Evolutionary conservation across 192 early-diverging fungal species (phyloP), one percentile per base, ranked within the genome.

Genomic region (Coemansia sp.): DNA sequence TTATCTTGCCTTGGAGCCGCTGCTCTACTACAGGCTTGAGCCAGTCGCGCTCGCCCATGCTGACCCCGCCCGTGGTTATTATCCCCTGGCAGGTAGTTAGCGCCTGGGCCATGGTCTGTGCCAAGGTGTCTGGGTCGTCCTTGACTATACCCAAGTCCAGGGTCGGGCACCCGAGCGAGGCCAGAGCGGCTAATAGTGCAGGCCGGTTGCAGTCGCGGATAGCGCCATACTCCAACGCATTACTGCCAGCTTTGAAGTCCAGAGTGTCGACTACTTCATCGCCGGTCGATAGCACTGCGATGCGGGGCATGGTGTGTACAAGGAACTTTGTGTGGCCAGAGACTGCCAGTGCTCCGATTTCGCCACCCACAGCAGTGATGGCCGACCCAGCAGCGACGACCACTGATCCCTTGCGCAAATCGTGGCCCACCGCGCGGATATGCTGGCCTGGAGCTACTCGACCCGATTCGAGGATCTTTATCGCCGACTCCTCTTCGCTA

Each of bases 41-140:
- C 59, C 93, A 85, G 80, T 99, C 97, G 35, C 88, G 80, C 81
- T 99, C 97, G 46, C 97, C 97, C 97, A 99, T 99, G n/a, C 93
- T 95, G 0, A 97, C 97, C 1, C 97, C 97, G 29, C 97, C 97
- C 1, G 96, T 95, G 1, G 93, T 94, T 10, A 99, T 86, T 0
- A 99, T 59, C 0, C 96, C 92, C 59, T 97, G 89, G 9, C 87
- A 86, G 15, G 84, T 75, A 3, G 67, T 60, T 54, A 90, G 51
- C 36, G 89, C 82, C 20, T 68, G 29, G 22, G 59, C 60, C 2
- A 93, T 68, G 1, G 75, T 61, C 0, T 73, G 36, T 20, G 85
- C 87, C 15, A 96, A 74, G n/a, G 72, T 67, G 6, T 71, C 83
- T 12, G 83, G 89, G 66, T 86, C 83, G 62, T 98, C 96, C 9